phyloP scores from a whole-genome alignment of 257 asterid genomes.

The Nicotiana otophora region DNA sequence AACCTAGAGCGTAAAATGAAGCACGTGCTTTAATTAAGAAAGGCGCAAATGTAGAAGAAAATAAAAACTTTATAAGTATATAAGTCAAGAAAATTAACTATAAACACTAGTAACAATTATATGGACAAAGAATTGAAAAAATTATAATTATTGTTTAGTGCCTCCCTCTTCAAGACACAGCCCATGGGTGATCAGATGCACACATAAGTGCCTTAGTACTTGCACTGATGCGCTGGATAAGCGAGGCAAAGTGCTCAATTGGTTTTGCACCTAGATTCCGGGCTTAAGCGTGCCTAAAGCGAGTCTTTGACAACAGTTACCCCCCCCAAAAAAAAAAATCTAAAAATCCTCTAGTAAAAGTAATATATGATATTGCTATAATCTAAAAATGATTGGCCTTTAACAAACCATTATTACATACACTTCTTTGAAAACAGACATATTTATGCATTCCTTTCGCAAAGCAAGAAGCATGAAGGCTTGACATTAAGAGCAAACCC shows the following conservation, averaged over 20 bases:
- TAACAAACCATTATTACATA: neutral
- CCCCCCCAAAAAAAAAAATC: too few relatives aligned
- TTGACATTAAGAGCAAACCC: neutral
- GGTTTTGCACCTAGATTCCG: neutral
- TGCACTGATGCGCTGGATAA: neutral
- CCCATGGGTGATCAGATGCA: neutral
- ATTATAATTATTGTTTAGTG: neutral
- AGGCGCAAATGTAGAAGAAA: neutral
- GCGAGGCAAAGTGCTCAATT: neutral
- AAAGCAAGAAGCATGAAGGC: neutral
- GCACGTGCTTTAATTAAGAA: neutral
- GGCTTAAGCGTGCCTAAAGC: neutral
- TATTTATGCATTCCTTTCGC: neutral
- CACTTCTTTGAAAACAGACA: neutral
- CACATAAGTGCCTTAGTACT: neutral
- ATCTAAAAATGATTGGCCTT: neutral
- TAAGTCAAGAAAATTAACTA: neutral
- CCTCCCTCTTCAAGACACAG: neutral
- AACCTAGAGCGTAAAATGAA: neutral
- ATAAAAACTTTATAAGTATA: neutral
- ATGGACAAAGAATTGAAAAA: neutral
- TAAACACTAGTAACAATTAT: neutral
- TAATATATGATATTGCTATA: neutral
- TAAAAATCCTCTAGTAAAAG: conserved; percentile 1
- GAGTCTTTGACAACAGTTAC: neutral